These are phyloP conservation scores for Hortiboletus campestris DNA, from an alignment of 768 basidiomycete species.

Conservation along the genomic window DNA sequence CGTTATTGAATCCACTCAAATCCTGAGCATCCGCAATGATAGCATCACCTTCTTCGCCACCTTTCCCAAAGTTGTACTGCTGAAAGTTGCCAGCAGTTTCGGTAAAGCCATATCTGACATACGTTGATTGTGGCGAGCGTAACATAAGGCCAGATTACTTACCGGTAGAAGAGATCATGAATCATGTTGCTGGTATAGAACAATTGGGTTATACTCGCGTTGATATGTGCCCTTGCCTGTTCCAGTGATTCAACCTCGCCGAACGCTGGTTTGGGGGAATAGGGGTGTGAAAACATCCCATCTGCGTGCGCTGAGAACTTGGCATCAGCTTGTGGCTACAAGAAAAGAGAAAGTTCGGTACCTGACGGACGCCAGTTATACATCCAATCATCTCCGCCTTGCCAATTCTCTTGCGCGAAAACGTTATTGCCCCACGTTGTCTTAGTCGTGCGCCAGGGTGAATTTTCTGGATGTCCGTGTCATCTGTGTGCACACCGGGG, in stretches of 20 bases:
- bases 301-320: constrained; percentile 1
- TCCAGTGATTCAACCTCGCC: neutral
- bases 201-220: constrained; percentile 80
- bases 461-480: constrained; percentile 20
- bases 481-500: neutral
- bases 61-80: constrained; percentile 91
- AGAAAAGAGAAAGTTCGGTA: neutral
- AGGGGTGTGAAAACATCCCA: constrained; percentile 64
- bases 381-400: constrained; percentile 60
- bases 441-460: constrained; percentile 60
- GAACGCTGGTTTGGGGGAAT: constrained; percentile 46
- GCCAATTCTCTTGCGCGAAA: constrained; percentile 92
- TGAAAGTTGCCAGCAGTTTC: constrained; percentile 95
- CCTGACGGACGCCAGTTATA: constrained; percentile 78
- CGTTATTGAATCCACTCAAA: constrained; percentile 87
- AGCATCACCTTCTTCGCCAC: constrained; percentile 85
- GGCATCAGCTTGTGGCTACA: neutral
- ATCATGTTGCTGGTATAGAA: constrained; percentile 84
- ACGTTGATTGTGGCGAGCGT: constrained; percentile 1
- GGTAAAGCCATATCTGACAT: constrained; percentile 79
- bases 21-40: constrained; percentile 95
- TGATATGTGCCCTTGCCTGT: constrained; percentile 73
- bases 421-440: constrained; percentile 90
- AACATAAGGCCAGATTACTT: neutral
- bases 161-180: constrained; percentile 80